Evolutionary conservation across 164 flowering plant genomes (phyloP), one percentile per base, ranked within the genome.

Genomic region (Sextonia rubra): DNA sequence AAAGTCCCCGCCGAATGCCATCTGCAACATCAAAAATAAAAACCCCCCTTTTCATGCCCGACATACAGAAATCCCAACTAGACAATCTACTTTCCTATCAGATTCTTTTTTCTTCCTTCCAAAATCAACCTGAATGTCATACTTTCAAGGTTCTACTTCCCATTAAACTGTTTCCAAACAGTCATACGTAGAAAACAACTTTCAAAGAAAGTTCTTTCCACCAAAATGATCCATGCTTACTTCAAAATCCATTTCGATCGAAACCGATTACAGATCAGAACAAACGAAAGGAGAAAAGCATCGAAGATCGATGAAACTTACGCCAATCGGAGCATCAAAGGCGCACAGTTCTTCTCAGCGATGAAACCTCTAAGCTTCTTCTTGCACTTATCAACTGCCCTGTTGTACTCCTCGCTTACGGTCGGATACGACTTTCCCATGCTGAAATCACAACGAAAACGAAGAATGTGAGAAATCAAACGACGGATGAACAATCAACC

Each of bases 1-100:
- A 30, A 94, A 55, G 98, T 94, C 23, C 98, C 98, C 60, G 98
- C 98, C 1, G 97, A 89, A 84, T 94, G 97, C 97, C 97, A 94
- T 66, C 98, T 94, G 79, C 64, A 76, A 64, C 63, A 25, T 55
- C 11, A 69, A 47, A 12, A n/a, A 23, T 49, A 49, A 29, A 2
- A 70, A 56, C 49, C 2, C n/a, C 7, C n/a, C 58, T 14, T 52
- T 52, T 20, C n/a, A 0, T 52, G 20, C 14, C n/a, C 1, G 58
- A 52, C 14, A 15, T 52, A 52, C 58, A 52, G 58, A 52, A 15
- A 15, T 52, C 58, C 58, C 12, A 52, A 52, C 25, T 32, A 23
- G n/a, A 67, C n/a, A 5, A 66, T 20, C 25, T 32, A 17, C 22
- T 56, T 56, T 56, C n/a, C 60, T 56, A n/a, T 15, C 14, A 56